Evolutionary conservation across 305 asterid genomes (phyloP).

Genomic region (Fraxinus greggii): DNA sequence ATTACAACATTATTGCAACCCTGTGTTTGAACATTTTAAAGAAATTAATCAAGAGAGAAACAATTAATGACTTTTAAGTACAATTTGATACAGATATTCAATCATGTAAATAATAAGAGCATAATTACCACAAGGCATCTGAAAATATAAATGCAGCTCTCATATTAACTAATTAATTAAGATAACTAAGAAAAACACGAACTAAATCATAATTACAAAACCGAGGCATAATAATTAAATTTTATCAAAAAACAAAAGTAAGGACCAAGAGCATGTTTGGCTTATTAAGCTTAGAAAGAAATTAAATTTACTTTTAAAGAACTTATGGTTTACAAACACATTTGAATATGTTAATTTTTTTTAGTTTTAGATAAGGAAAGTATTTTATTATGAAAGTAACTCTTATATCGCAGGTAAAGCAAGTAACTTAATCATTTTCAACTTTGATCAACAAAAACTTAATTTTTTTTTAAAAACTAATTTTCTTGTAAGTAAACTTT

Average conservation of each 20-base stretch:
- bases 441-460: background rate
- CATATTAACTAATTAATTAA: background rate
- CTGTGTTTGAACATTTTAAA: background rate
- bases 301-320: background rate
- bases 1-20: background rate
- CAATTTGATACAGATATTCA: background rate
- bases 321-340: background rate
- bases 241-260: background rate
- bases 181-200: background rate
- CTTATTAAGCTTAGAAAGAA: background rate
- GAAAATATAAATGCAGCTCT: background rate
- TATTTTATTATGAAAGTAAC: background rate
- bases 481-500: background rate
- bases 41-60: background rate
- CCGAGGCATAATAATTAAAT: background rate
- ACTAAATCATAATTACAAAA: background rate
- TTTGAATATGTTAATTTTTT: background rate
- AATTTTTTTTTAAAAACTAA: background rate
- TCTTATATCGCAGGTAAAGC: background rate
- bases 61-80: background rate
- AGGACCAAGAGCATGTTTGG: background rate
- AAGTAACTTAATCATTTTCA: background rate
- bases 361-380: background rate
- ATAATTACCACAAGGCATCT: background rate
- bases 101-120: background rate